These are phyloP conservation scores for Trametes pubescens DNA, from an alignment of 1,284 basidiomycete species.

Conservation along the genomic window DNA sequence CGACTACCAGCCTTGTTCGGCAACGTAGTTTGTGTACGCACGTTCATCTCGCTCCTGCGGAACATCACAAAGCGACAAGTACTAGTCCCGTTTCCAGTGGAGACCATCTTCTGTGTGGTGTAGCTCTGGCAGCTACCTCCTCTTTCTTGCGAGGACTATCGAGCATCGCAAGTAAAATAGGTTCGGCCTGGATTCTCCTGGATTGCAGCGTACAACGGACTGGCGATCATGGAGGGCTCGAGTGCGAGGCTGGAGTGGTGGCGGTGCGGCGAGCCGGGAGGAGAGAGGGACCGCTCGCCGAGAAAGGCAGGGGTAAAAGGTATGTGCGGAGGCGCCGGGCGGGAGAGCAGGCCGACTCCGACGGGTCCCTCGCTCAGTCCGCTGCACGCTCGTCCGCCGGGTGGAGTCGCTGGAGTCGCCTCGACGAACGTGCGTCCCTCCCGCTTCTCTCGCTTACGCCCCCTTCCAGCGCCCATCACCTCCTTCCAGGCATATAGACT, in stretches of 20 bases:
- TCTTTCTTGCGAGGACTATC: not conserved
- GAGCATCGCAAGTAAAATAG: not conserved
- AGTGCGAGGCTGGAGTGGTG: constrained; percentile 16
- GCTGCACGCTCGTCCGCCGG: not conserved
- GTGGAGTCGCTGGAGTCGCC: constrained; percentile 21
- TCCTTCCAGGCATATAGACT: constrained; percentile 7
- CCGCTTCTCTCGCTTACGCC: not conserved
- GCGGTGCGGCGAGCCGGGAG: constrained; percentile 9
- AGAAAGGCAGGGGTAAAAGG: constrained; percentile 15
- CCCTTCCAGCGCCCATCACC: constrained; percentile 7
- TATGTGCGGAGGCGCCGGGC: constrained; percentile 11
- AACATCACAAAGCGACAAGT: not conserved
- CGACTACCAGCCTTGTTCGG: not conserved
- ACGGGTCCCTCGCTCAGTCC: not conserved
- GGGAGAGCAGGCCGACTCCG: constrained; percentile 5
- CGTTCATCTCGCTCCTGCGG: not conserved
- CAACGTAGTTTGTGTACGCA: constrained; percentile 14
- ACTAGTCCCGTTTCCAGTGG: not conserved
- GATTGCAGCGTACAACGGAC: not conserved
- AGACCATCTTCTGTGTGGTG: not conserved
- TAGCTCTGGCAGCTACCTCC: constrained; percentile 4
- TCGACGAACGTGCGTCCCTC: constrained; percentile 22
- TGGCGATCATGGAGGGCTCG: not conserved
- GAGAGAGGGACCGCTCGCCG: constrained; percentile 11
- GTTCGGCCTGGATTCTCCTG: not conserved